These are phyloP conservation scores for Nymphaea thermarum DNA, from an alignment of 164 flowering plant genomes.

Conservation along the genomic window DNA sequence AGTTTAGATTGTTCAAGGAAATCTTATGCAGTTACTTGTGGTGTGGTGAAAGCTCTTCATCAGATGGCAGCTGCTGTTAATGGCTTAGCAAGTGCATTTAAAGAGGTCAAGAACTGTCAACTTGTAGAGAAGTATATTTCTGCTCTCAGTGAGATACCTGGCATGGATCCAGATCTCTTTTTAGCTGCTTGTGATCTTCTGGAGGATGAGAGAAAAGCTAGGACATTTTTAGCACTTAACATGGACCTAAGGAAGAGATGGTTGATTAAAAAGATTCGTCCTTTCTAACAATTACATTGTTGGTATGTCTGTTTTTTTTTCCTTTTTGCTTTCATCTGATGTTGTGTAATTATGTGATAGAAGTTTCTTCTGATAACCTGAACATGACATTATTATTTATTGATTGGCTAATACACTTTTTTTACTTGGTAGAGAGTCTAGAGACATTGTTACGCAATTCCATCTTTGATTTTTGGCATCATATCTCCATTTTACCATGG, in stretches of 20 bases:
- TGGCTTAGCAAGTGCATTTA: neutral
- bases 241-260: conserved; percentile 8
- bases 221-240: conserved; percentile 11
- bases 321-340: neutral
- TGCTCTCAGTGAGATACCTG: conserved; percentile 4
- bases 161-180: conserved; percentile 12
- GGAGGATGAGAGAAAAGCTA: conserved; percentile 13
- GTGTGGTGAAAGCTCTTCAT: neutral
- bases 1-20: neutral
- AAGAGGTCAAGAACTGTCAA: conserved; percentile 4
- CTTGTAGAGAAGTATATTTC: neutral
- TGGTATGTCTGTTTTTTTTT: neutral
- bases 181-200: conserved; percentile 16
- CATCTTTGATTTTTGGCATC: no score
- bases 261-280: conserved; percentile 15
- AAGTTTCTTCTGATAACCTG: neutral
- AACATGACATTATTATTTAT: no score
- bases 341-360: neutral
- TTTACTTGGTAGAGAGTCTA: no score
- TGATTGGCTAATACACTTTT: no score
- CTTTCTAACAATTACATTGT: neutral
- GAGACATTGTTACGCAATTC: no score
- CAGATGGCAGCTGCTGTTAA: conserved; percentile 4
- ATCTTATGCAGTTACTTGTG: neutral
- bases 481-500: no score